phyloP scores from a whole-genome alignment of 2,329 filamentous ascomycete species.

The Chaetomiaceae sp. region DNA sequence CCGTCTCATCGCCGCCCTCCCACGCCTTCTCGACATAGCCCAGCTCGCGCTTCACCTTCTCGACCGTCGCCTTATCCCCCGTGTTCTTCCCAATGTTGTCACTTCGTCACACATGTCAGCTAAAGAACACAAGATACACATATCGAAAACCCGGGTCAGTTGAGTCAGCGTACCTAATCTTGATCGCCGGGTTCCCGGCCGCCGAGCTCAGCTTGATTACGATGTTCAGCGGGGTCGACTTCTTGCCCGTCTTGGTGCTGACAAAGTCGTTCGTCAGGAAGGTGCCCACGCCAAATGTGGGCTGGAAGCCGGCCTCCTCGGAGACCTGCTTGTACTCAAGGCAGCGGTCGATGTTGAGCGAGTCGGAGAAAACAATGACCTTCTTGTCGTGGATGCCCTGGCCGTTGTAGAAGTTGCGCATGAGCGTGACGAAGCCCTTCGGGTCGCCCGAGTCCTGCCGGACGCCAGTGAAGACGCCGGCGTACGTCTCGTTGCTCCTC shows the following conservation, averaged over 20 bases:
- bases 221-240: slow-evolving; percentile 90
- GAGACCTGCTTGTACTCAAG: slow-evolving; percentile 83
- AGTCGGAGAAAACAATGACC: slow-evolving; percentile 91
- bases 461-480: slow-evolving; percentile 74
- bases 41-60: slow-evolving; percentile 75
- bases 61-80: slow-evolving; percentile 71
- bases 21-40: slow-evolving; percentile 83
- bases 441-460: slow-evolving; percentile 90
- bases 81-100: slow-evolving; percentile 94
- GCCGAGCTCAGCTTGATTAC: slow-evolving; percentile 95
- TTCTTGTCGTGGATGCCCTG: slow-evolving; percentile 75
- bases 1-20: slow-evolving; percentile 76
- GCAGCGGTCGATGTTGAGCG: slow-evolving; percentile 83
- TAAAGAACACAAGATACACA: neutral
- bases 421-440: slow-evolving; percentile 67
- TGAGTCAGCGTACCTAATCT: slow-evolving; percentile 59
- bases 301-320: slow-evolving; percentile 72
- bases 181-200: slow-evolving; percentile 73
- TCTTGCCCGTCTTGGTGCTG: slow-evolving; percentile 64
- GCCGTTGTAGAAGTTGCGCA: slow-evolving; percentile 73
- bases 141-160: neutral
- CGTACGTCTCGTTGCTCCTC: slow-evolving; percentile 57
- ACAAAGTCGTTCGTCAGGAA: slow-evolving; percentile 93
- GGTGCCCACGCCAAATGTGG: slow-evolving; percentile 90
- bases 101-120: slow-evolving; percentile 27